Evolutionary conservation across 2,329 filamentous ascomycete genomes (phyloP), one percentile per base, ranked within the genome.

Genomic region (Oidium heveae): DNA sequence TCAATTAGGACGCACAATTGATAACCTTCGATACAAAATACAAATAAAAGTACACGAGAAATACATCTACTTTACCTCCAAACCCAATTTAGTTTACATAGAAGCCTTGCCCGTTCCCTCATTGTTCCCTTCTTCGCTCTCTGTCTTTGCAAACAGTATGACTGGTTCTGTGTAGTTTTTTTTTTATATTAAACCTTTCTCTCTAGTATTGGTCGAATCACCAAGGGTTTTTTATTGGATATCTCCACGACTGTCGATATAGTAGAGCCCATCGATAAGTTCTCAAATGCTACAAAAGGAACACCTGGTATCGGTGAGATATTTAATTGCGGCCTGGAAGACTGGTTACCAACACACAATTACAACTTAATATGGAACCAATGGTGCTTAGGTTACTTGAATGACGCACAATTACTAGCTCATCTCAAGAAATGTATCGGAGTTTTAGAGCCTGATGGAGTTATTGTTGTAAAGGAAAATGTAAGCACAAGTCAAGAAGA

Each of bases 331-430:
- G 85, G 86, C 0, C 69, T 94, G 0, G 82, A 94, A 66, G 72
- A 75, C 32, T 93, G 85, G 85, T 70, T 73, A 0, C 68, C 62
- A 0, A 63, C 67, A 7, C 61, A 67, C 9, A 65, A 68, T 52
- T 95, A 95, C 66, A 82, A 88, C 64, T 66, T 94, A 49, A 79
- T 95, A 57, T 94, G 86, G 85, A 82, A 77, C 54, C 88, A 95
- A 67, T 94, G 88, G 87, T 95, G 87, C 66, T 67, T 89, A 8
- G 83, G 85, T 24, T 82, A 95, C 66, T 69, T 94, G 55, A 86
- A 76, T 0, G 86, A 94, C 64, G 68, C 67, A 8, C 79, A 93
- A 65, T 65, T 95, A 4, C 70, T 83, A 0, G 69, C 69, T 1
- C 94, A 81, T 62, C 67, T 95, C 16, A 61, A 68, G 55, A 71